Base-by-base conservation (phyloP, 1,284 basidiomycete species). In the Kwoniella shivajii region DNA sequence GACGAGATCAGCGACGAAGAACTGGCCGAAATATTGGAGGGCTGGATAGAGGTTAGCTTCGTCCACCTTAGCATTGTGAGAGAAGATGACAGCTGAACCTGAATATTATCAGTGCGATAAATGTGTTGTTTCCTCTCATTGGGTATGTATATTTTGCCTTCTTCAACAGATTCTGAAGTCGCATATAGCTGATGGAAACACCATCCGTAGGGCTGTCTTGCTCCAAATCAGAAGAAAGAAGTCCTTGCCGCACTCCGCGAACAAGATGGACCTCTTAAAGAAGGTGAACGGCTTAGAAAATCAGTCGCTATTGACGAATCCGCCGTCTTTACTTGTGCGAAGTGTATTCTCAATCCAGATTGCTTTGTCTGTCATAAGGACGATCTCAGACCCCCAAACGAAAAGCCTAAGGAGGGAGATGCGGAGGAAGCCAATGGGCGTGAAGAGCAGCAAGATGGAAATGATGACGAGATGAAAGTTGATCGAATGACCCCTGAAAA, bases 111-210 rank as follows among this genome's bases (percentile, higher is more conserved):
- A 73, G 79, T 93, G 90, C 69, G 78, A 90, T 42, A 86, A 84
- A 72, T 94, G 91, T 63, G 86, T 87, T 13, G 83, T 90, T 24
- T 81, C 83, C 13, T 84, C 84, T 31, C 91, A 94, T 72, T 94
- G 89, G 89, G 82, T 72, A 33, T 31, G 52, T 47, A 6, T 18
- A 16, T n/a, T 14, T 26, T 3, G 14, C 24, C 31, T 29, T 31
- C 6, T 24, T 6, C 7, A 14, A 26, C 33, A n/a, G n/a, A n/a
- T n/a, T n/a, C n/a, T n/a, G 4, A 20, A 5, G 27, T 27, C 26
- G 37, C 2, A 37, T 31, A 13, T 24, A 38, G 26, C 51, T 55
- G 18, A 36, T 30, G 14, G n/a, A n/a, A 34, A 6, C 11, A 6
- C 34, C 14, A 20, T 34, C 6, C n/a, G 11, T 29, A 75, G 75